These are phyloP conservation scores for Podospora tetraspora DNA, from an alignment of 495 filamentous ascomycete genomes.

Conservation along the genomic window DNA sequence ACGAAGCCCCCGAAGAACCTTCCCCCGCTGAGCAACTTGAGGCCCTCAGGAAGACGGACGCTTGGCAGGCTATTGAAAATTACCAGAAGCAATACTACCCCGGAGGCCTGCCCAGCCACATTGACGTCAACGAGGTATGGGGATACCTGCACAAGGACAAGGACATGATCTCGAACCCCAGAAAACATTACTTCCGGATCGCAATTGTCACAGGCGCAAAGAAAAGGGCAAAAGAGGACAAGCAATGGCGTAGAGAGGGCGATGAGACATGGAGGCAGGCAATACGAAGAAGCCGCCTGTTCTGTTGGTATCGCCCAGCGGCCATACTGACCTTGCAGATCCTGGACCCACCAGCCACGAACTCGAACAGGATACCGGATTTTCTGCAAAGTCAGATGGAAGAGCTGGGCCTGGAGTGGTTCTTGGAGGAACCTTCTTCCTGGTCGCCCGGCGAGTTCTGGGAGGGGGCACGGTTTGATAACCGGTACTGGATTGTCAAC, in stretches of 20 bases:
- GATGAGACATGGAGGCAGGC: neutral
- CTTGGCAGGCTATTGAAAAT: neutral
- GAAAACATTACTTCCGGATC: neutral
- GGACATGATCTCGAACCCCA: neutral
- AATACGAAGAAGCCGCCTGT: neutral
- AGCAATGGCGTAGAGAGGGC: neutral
- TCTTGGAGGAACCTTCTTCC: neutral
- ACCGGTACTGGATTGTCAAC: neutral
- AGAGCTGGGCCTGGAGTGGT: neutral
- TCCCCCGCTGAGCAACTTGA: neutral
- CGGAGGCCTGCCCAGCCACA: neutral
- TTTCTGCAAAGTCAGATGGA: neutral
- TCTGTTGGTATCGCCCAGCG: neutral
- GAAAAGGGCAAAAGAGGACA: neutral
- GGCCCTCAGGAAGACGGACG: neutral
- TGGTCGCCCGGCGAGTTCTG: neutral
- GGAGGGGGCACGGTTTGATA: neutral
- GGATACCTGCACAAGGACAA: neutral
- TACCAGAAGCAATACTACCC: neutral
- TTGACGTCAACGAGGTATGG: neutral
- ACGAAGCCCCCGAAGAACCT: neutral
- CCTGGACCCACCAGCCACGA: neutral
- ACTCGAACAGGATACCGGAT: neutral
- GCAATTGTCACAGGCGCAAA: neutral
- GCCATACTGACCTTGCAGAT: neutral